These are phyloP conservation scores for Chaetomium globosum DNA, from an alignment of 2,329 filamentous ascomycete genomes.

Conservation along the genomic window DNA sequence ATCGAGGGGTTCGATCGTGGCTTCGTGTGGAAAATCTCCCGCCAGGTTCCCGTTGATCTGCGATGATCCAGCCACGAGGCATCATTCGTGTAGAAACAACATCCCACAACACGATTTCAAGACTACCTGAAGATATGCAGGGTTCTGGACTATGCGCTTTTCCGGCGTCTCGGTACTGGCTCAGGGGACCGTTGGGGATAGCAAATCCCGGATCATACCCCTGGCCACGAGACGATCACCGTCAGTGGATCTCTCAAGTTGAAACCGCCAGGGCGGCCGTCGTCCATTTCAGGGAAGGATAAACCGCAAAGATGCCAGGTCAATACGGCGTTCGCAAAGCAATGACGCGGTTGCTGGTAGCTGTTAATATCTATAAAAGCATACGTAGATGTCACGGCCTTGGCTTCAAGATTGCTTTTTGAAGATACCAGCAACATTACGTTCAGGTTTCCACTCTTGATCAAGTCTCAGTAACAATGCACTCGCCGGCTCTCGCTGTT, in stretches of 20 bases:
- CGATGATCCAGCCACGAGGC: background rate
- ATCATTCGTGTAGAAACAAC: slow-evolving; percentile 2
- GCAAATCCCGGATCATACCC: background rate
- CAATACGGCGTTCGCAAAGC: background rate
- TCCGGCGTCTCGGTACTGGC: background rate
- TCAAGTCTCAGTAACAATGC: background rate
- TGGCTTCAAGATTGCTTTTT: background rate
- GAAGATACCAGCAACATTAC: background rate
- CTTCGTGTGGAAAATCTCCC: slow-evolving; percentile 3
- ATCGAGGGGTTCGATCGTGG: background rate
- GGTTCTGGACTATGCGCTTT: background rate
- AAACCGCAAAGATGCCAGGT: background rate
- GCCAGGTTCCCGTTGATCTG: background rate
- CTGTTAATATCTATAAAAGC: background rate
- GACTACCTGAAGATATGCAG: background rate
- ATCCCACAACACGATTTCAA: background rate
- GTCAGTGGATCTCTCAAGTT: slow-evolving; percentile 3
- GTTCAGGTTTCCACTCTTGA: background rate
- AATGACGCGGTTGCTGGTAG: background rate
- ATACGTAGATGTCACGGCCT: background rate
- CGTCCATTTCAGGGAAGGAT: slow-evolving; percentile 2
- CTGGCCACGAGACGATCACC: background rate
- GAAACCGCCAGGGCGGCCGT: slow-evolving; percentile 11
- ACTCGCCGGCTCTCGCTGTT: slow-evolving; percentile 8
- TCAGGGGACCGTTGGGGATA: background rate